Conservation (phyloP, 345 rosid species). For the Erodium maritimum region DNA sequence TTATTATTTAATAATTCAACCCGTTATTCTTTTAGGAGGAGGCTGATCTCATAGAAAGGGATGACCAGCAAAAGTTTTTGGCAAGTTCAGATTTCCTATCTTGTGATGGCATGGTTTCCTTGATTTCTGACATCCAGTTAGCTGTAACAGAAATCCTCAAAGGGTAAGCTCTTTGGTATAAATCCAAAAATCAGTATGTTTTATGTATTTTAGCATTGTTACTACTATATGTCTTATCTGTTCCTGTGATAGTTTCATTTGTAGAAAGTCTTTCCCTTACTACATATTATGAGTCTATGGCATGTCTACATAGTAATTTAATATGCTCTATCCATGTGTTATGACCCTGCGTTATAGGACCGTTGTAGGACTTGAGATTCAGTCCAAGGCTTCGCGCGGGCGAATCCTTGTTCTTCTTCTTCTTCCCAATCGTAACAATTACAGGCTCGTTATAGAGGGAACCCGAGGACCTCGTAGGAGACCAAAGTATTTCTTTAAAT, state of each 20-base stretch:
- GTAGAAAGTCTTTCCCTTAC: too few species aligned
- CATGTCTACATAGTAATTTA: too few species aligned
- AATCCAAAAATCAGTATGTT: background rate
- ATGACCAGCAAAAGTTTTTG: slow-evolving; percentile 68
- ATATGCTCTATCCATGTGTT: too few species aligned
- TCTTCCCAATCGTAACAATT: too few species aligned
- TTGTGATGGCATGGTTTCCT: slow-evolving; percentile 38
- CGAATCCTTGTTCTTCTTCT: too few species aligned
- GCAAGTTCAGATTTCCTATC: slow-evolving; percentile 73
- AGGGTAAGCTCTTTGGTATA: slow-evolving; percentile 33
- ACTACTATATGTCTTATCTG: background rate
- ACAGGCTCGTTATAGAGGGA: too few species aligned
- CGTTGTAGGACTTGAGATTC: too few species aligned
- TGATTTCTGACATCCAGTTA: slow-evolving; percentile 49
- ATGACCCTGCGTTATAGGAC: too few species aligned
- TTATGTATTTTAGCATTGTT: background rate
- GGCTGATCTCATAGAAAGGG: slow-evolving; percentile 56
- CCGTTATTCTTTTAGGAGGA: slow-evolving; percentile 43
- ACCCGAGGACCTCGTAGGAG: too few species aligned
- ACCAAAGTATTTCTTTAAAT: too few species aligned
- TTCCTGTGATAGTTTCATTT: background rate
- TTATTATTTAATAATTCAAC: background rate
- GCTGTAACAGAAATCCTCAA: slow-evolving; percentile 63
- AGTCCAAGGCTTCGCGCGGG: too few species aligned
- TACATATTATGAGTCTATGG: too few species aligned